These are phyloP conservation scores for Globisporangium emineosum DNA, from an alignment of 352 stramenopile genomes.

Conservation along the genomic window DNA sequence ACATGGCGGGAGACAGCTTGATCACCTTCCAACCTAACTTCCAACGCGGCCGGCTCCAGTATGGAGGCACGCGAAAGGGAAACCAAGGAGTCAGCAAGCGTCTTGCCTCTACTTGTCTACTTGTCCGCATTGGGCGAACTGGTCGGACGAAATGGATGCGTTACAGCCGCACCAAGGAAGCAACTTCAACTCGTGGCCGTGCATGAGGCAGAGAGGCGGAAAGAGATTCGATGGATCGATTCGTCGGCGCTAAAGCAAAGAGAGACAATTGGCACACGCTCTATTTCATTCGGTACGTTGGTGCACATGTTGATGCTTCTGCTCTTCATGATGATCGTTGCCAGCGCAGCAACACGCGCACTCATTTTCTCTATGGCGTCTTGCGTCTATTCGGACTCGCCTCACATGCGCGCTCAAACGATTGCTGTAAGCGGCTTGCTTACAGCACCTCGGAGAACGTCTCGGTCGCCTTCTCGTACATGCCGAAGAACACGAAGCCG, in stretches of 20 bases:
- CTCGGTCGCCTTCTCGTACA: conserved; percentile 93
- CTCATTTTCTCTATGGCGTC: conserved; percentile 8
- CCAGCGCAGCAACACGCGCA: neutral
- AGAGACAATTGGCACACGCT: neutral
- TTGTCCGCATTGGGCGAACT: neutral
- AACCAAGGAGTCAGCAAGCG: conserved; percentile 5
- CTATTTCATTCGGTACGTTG: conserved; percentile 9
- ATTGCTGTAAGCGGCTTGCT: neutral
- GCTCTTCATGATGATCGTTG: neutral
- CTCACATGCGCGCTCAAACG: neutral
- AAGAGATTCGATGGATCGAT: neutral
- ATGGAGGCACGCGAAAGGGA: neutral
- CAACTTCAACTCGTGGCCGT: conserved; percentile 9
- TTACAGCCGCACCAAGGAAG: neutral
- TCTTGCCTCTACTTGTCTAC: neutral
- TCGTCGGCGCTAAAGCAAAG: conserved; percentile 3
- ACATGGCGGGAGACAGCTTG: neutral
- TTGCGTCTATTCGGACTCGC: neutral
- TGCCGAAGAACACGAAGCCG: conserved; percentile 99
- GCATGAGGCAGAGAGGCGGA: neutral
- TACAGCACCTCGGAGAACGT: conserved; percentile 64
- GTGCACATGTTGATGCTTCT: neutral
- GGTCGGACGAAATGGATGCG: neutral
- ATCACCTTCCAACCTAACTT: neutral
- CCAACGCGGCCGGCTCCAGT: neutral